Percentiles rank a stretch among this genome's conserved stretches.
Conservation (phyloP, 306 rosid genomes). For the Nissolia schottii region DNA sequence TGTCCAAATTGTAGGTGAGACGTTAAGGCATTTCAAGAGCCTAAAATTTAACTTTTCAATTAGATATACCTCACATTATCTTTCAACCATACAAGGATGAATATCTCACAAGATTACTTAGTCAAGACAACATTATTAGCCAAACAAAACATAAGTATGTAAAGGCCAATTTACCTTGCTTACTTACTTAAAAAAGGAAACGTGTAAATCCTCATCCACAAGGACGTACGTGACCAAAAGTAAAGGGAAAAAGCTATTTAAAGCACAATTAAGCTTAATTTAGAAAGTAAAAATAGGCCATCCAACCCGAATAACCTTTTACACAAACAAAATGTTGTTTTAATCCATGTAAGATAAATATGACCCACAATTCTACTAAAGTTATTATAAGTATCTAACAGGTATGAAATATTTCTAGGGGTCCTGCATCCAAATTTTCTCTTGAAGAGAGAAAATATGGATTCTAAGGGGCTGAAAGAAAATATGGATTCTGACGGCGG, state of each 20-base stretch:
- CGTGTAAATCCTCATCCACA: background rate
- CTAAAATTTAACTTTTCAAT: too few species aligned
- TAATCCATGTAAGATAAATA: background rate
- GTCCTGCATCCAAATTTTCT: background rate
- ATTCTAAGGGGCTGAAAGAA: too few species aligned
- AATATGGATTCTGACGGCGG: slow-evolving; percentile 35
- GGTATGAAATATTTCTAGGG: background rate
- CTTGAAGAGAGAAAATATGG: background rate
- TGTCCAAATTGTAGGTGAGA: too few species aligned
- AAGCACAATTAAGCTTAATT: background rate
- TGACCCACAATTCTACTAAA: background rate
- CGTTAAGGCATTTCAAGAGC: too few species aligned
- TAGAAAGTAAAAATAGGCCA: background rate
- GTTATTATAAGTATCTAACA: slow-evolving; percentile 6
- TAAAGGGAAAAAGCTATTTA: background rate
- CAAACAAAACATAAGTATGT: background rate
- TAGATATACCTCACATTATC: too few species aligned
- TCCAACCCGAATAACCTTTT: background rate
- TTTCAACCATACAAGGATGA: too few species aligned
- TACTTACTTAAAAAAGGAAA: background rate
- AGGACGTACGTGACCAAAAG: background rate
- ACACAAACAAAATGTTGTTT: background rate
- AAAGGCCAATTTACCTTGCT: background rate
- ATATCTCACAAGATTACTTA: background rate
- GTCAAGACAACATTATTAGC: background rate